These are phyloP conservation scores for Diaporthe citrichinensis DNA, from an alignment of 2,329 filamentous ascomycete species.

Conservation along the genomic window DNA sequence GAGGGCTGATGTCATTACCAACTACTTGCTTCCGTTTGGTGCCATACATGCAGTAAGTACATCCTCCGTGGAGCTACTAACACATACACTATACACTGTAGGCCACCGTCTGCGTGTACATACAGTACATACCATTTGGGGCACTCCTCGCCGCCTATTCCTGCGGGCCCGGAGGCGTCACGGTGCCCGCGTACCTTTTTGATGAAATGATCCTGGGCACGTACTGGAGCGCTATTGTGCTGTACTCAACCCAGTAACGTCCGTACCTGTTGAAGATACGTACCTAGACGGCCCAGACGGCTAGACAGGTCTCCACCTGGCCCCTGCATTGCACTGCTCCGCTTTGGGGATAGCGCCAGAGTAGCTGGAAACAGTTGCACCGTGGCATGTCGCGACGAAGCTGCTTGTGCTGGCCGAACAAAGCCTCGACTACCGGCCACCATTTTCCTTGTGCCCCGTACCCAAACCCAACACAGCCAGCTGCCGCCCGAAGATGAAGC, in stretches of 20 bases:
- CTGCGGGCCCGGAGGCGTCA: too few relatives aligned
- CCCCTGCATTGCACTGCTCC: conserved; percentile 11
- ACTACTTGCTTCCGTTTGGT: conserved; percentile 1
- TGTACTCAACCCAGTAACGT: not conserved
- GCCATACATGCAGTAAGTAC: not conserved
- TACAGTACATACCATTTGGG: not conserved
- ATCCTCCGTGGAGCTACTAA: not conserved
- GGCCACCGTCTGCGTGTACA: not conserved
- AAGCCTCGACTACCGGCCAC: not conserved
- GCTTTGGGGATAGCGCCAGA: conserved; percentile 6
- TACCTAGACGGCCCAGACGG: not conserved
- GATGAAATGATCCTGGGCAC: not conserved
- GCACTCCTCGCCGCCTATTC: not conserved
- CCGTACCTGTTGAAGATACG: not conserved
- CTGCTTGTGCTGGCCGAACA: conserved; percentile 34
- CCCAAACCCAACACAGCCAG: conserved; percentile 50
- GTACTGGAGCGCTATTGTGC: not conserved
- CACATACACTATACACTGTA: not conserved
- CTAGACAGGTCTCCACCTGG: conserved; percentile 6
- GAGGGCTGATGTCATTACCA: conserved; percentile 28
- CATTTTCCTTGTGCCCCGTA: conserved; percentile 47
- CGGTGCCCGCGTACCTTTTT: not conserved
- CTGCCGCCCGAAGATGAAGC: conserved; percentile 72
- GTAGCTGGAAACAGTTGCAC: conserved; percentile 26
- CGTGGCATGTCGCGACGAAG: conserved; percentile 30